Base-by-base conservation (phyloP, 164 flowering plant genomes). In the Piper longum region DNA sequence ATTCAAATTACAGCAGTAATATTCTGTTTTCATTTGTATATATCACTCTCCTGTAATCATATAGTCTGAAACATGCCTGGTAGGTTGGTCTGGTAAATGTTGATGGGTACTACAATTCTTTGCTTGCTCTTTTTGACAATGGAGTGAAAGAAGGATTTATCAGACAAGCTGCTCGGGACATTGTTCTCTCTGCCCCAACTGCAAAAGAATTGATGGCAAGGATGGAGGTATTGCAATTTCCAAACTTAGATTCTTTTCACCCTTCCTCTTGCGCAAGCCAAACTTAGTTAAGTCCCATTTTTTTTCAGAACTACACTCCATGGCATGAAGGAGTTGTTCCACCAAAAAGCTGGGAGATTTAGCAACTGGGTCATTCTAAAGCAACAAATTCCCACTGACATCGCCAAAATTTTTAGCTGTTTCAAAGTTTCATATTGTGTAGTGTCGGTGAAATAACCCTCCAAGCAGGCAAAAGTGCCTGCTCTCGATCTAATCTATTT, bases 51-150 rank as follows among this genome's bases (percentile, higher is more conserved):
- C 2, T 26, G n/a, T 26, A 2, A 26, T 26, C 36, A 26, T 26
- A 26, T 26, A 26, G 2, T 55, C n/a, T 55, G n/a, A 16, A 55
- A 11, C 64, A 4, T 70, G 3, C 43, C 36, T 26, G 36, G 39
- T 81, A 91, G 95, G 83, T 91, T 67, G 98, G 98, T 62, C 75
- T 91, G 66, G 76, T 91, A 61, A 91, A 91, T 69, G 89, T 91
- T 65, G 96, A 88, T 69, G 98, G 96, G 4, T 91, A 88, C 74
- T 91, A 88, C 64, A 72, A 91, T 63, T 69, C 72, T 59, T 79
- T 91, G 81, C 89, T 91, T 61, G 81, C 83, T 57, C 70, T 86
- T 75, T 75, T 26, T 26, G 36, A 26, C 36, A 26, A 26, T 26
- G 36, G 36, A 26, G 36, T 26, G 36, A 26, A 26, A 62, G 88